These are phyloP conservation scores for Hydnomerulius pinastri DNA, from an alignment of 768 basidiomycete species.

Conservation along the genomic window DNA sequence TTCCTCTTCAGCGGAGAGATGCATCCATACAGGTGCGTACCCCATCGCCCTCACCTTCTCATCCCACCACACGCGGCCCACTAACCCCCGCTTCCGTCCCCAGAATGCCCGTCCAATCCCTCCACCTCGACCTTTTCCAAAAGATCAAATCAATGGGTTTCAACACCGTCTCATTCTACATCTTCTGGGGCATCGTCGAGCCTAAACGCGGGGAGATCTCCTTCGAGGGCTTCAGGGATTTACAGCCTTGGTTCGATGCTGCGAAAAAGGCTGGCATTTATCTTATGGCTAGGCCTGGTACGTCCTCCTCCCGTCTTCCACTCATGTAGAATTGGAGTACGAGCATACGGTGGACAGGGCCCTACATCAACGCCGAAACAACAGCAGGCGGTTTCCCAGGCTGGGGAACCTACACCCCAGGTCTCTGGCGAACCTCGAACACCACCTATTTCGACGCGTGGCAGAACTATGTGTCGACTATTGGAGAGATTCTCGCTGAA, in stretches of 20 bases:
- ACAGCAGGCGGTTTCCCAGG: slow-evolving; percentile 52
- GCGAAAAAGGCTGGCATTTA: slow-evolving; percentile 30
- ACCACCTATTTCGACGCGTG: slow-evolving; percentile 50
- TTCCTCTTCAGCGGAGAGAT: slow-evolving; percentile 65
- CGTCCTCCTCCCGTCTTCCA: neutral
- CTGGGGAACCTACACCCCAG: slow-evolving; percentile 58
- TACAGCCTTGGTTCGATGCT: slow-evolving; percentile 31
- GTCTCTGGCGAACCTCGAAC: slow-evolving; percentile 51
- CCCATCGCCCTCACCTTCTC: neutral
- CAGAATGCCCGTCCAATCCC: slow-evolving; percentile 39
- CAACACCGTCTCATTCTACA: slow-evolving; percentile 51
- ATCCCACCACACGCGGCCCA: too few relatives aligned
- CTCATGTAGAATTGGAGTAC: too few relatives aligned
- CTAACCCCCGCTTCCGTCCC: neutral
- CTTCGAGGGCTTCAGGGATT: slow-evolving; percentile 48
- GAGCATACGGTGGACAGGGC: too few relatives aligned
- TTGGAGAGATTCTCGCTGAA: slow-evolving; percentile 49
- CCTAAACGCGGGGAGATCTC: slow-evolving; percentile 51
- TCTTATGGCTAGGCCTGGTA: slow-evolving; percentile 29
- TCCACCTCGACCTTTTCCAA: slow-evolving; percentile 53
- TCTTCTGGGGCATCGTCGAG: slow-evolving; percentile 52
- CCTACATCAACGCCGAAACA: slow-evolving; percentile 31
- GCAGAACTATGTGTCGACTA: slow-evolving; percentile 53
- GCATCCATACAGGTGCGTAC: slow-evolving; percentile 53
- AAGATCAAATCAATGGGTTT: slow-evolving; percentile 52